Conservation (phyloP, 371 early-diverging fungal genomes). For the Mortierella polycephala region DNA sequence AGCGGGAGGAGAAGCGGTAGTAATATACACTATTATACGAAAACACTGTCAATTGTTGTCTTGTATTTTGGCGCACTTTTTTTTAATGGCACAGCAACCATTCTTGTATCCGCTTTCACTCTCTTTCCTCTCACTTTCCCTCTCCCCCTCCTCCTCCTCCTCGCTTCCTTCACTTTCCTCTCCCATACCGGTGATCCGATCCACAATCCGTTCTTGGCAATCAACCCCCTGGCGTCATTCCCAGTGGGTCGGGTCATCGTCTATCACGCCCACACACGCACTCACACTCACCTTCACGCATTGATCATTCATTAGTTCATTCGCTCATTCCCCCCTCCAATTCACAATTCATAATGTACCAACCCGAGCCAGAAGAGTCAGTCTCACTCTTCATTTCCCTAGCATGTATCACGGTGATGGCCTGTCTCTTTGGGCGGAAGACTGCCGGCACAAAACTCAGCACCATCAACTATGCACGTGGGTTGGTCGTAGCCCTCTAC, state of each 20-base stretch:
- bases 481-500: slow-evolving; percentile 58
- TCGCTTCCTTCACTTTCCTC: neutral
- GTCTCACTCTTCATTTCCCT: slow-evolving; percentile 52
- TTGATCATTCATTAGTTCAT: neutral
- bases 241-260: slow-evolving; percentile 15
- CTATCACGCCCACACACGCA: neutral
- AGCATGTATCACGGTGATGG: slow-evolving; percentile 64
- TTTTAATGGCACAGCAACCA: neutral
- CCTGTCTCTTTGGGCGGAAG: slow-evolving; percentile 67
- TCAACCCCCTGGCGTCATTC: neutral
- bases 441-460: slow-evolving; percentile 55
- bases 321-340: neutral
- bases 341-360: slow-evolving; percentile 7
- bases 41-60: no score
- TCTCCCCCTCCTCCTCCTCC: neutral
- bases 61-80: neutral
- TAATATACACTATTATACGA: no score
- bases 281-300: neutral
- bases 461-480: slow-evolving; percentile 62
- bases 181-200: slow-evolving; percentile 6
- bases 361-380: slow-evolving; percentile 50
- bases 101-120: neutral
- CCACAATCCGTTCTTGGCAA: slow-evolving; percentile 1
- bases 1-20: no score
- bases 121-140: neutral